These are phyloP conservation scores for Boletus reticuloceps DNA, from an alignment of 768 basidiomycete species.

Conservation along the genomic window DNA sequence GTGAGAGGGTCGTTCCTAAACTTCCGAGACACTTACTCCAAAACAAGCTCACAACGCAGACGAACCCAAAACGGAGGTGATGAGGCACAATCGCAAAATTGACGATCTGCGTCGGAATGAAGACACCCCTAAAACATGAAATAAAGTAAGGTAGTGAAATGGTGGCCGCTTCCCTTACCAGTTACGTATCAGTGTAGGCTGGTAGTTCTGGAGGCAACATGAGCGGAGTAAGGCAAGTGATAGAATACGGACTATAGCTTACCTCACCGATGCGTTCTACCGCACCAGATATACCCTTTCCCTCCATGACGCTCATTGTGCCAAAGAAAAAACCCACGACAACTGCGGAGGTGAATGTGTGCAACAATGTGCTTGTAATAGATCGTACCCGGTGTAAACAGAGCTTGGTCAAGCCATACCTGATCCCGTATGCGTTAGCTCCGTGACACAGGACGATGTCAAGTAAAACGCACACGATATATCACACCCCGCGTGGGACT, in stretches of 20 bases:
- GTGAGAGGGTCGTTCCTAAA: slow-evolving; percentile 2
- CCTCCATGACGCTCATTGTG: slow-evolving; percentile 79
- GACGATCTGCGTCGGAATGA: slow-evolving; percentile 71
- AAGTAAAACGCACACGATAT: slow-evolving; percentile 50
- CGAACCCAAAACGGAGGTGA: slow-evolving; percentile 71
- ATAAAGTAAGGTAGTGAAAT: neutral
- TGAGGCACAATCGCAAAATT: slow-evolving; percentile 78
- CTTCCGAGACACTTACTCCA: slow-evolving; percentile 59
- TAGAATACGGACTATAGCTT: neutral
- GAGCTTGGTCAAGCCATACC: slow-evolving; percentile 81
- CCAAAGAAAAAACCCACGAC: slow-evolving; percentile 61
- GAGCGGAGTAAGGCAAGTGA: neutral
- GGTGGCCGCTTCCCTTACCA: slow-evolving; percentile 44
- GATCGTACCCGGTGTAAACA: slow-evolving; percentile 63
- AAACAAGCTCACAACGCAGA: slow-evolving; percentile 76
- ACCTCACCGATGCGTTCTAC: slow-evolving; percentile 44
- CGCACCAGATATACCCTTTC: slow-evolving; percentile 55
- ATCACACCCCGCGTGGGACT: slow-evolving; percentile 55
- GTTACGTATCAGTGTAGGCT: slow-evolving; percentile 71
- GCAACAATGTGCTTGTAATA: slow-evolving; percentile 2
- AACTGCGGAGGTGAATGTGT: slow-evolving; percentile 24
- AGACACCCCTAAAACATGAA: slow-evolving; percentile 53
- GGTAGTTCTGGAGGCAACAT: slow-evolving; percentile 52
- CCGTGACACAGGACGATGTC: neutral
- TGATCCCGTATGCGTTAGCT: slow-evolving; percentile 23